Percentiles rank a stretch among this genome's conserved stretches.
Evolutionary conservation across 2,329 filamentous ascomycete species (phyloP).

Genomic region (Fusarium pseudocircinatum): DNA sequence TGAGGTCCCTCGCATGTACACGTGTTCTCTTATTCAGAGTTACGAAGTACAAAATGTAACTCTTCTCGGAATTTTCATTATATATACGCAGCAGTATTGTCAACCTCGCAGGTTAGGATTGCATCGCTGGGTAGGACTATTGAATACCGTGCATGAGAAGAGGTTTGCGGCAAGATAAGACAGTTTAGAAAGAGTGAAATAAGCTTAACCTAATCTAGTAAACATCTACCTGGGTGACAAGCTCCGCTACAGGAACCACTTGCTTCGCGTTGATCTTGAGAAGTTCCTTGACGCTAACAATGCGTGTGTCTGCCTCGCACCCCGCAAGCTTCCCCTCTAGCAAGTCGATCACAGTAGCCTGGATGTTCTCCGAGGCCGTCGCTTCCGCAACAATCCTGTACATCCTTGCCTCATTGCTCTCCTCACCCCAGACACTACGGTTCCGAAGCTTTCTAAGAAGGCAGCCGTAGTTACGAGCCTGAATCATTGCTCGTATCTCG

Average conservation of each 20-base stretch:
- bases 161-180: not conserved
- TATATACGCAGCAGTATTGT: not conserved
- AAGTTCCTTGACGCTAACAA: slow-evolving; percentile 4
- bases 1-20: not conserved
- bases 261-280: slow-evolving; percentile 3
- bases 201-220: not conserved
- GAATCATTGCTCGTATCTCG: not conserved
- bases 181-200: not conserved
- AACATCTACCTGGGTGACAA: not conserved
- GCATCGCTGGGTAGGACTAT: rapidly evolving
- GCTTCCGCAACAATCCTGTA: slow-evolving; percentile 4
- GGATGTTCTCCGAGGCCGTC: not conserved
- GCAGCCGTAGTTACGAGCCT: slow-evolving; percentile 4
- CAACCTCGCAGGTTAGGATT: not conserved
- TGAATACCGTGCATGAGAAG: rapidly evolving
- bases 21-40: not conserved
- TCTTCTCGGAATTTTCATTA: rapidly evolving
- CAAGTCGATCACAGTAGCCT: not conserved
- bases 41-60: no score
- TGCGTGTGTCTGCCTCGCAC: slow-evolving; percentile 3
- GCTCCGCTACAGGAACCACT: not conserved
- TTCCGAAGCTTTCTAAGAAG: not conserved
- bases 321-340: not conserved
- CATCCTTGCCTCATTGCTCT: not conserved
- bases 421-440: not conserved